Evolutionary conservation across 192 early-diverging fungal genomes (phyloP).

Genomic region (Mortierella hygrophila): DNA sequence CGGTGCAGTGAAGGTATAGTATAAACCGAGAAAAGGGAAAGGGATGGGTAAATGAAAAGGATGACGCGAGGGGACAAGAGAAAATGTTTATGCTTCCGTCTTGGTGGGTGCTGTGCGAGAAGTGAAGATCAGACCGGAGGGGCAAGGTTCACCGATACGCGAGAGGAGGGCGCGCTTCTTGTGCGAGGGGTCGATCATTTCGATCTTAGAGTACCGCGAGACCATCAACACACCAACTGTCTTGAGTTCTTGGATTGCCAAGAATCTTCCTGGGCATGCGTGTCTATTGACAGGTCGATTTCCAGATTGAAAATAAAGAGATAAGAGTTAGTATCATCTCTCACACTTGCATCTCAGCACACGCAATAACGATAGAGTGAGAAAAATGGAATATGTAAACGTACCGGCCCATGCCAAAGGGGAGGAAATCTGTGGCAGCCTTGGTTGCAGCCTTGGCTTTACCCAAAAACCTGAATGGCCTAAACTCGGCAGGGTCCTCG

Average conservation of each 20-base stretch:
- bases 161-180: slow-evolving; percentile 11
- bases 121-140: slow-evolving; percentile 24
- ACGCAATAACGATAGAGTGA: background rate
- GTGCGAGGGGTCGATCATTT: slow-evolving; percentile 24
- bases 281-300: slow-evolving; percentile 12
- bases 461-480: slow-evolving; percentile 57
- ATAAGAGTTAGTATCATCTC: background rate
- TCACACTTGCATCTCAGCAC: background rate
- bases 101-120: background rate
- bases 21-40: too few relatives aligned
- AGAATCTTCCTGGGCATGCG: slow-evolving; percentile 51
- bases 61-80: too few relatives aligned
- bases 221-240: slow-evolving; percentile 9
- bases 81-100: background rate
- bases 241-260: slow-evolving; percentile 25
- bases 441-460: slow-evolving; percentile 46
- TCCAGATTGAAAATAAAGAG: background rate
- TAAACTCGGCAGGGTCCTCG: slow-evolving; percentile 44
- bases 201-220: slow-evolving; percentile 26
- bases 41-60: too few relatives aligned
- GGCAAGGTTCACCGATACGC: slow-evolving; percentile 12
- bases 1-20: too few relatives aligned
- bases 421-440: slow-evolving; percentile 49
- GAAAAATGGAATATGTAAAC: background rate
- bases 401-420: slow-evolving; percentile 61